Base-by-base conservation (phyloP, 2,329 filamentous ascomycete genomes). In the Clonostachys rosea region DNA sequence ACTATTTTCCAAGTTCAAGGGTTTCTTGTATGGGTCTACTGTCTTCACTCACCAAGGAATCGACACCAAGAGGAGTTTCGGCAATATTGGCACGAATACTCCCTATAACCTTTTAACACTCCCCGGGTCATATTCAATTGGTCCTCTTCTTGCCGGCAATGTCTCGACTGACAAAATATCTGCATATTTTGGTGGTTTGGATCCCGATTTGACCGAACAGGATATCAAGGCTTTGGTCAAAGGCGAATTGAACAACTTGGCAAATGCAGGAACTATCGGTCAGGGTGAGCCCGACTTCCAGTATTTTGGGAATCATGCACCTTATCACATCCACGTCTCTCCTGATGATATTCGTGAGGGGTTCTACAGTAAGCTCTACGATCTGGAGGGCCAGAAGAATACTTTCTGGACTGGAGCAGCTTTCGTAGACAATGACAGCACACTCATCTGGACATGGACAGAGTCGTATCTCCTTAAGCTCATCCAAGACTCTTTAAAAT, bases 351-450 rank as follows among this genome's bases (percentile, higher is more conserved):
- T 75, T 45, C 52, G 49, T 14, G 50, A 46, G 6, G 71, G 71
- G 0, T 74, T 74, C 42, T 69, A 75, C 47, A 59, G 62, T 35
- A 52, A 63, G 39, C 56, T 73, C 43, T 63, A 69, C 52, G 63
- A 54, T 3, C 55, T 76, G 24, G 72, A 75, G 54, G 73, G 72
- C 0, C 49, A 63, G n/a, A 56, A 60, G n/a, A 66, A 64, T 14
- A 75, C 71, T 0, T 76, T 59, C 54, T 75, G 66, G 51, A 74
- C 69, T 0, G 71, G 73, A n/a, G 36, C 36, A n/a, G 36, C 36
- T n/a, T 39, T 39, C n/a, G 36, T 39, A 18, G 36, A 39, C 36
- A 39, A 39, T 12, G 36, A 39, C 36, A 39, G 36, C 36, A 39
- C 36, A 8, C 36, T 39, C 36, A 39, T 39, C 36, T 39, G 36